Evolutionary conservation across 768 basidiomycete species (phyloP), one percentile per base, ranked within the genome.

Genomic region (Baorangia bicolor): DNA sequence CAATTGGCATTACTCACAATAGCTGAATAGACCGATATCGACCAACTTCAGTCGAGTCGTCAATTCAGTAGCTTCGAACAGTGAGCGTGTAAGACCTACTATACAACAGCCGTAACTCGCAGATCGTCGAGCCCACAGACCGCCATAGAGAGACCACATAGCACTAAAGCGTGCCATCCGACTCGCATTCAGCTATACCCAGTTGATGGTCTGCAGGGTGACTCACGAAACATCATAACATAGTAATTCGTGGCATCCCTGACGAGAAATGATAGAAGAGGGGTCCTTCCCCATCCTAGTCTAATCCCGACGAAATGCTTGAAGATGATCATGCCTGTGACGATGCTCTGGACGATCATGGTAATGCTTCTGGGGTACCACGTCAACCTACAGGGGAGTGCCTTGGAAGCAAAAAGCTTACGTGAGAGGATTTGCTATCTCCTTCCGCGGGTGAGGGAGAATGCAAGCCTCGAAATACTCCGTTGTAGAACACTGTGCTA

Each of bases 201-300:
- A 45, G 23, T 9, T 9, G 21, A 38, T 21, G 13, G 14, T 25
- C 33, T 25, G 6, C 6, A 21, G 25, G 23, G n/a, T 39, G 37
- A 58, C 58, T 59, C 51, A 80, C 80, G 51, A 54, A 78, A 76
- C 10, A 79, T 56, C 4, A 75, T 43, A 31, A 75, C 41, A 62
- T 77, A 80, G 2, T 77, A 75, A 69, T 75, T 74, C 3, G 75
- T 73, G 8, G 80, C 75, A 62, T 81, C 80, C n/a, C 74, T 73
- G 61, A 77, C 68, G 14, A 81, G 66, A 42, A 80, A 58, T 6
- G 69, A 55, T 13, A 78, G 57, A 8, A 81, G 61, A 0, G 76
- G 78, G 2, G 74, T 71, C 45, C 76, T 71, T 27, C 75, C 76
- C 76, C 75, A 76, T 11, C 76, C 76, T 1, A 63, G 63, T 39